These are phyloP conservation scores for Cadophora sp. DNA, from an alignment of 2,329 filamentous ascomycete genomes.

Conservation along the genomic window DNA sequence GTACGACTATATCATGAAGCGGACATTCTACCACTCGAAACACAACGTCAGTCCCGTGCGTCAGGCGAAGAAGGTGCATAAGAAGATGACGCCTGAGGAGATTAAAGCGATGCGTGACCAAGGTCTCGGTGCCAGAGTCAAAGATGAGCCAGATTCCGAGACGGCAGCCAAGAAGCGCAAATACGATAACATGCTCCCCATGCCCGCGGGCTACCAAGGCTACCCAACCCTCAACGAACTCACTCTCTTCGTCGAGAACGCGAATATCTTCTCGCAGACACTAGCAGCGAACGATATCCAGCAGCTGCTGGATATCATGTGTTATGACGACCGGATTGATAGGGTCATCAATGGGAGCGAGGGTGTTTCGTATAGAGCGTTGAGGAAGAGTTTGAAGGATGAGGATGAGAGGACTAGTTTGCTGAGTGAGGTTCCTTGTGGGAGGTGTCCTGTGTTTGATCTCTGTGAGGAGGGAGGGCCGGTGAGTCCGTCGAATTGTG, in stretches of 20 bases:
- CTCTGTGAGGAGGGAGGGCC: slow-evolving; percentile 90
- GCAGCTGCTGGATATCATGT: slow-evolving; percentile 85
- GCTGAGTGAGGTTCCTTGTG: slow-evolving; percentile 86
- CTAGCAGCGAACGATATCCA: slow-evolving; percentile 78
- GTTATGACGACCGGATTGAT: slow-evolving; percentile 87
- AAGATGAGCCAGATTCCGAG: slow-evolving; percentile 31
- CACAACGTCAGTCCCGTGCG: slow-evolving; percentile 41
- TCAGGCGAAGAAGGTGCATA: slow-evolving; percentile 60
- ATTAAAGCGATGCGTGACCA: slow-evolving; percentile 43
- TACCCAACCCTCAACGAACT: slow-evolving; percentile 86
- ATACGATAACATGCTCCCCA: slow-evolving; percentile 50
- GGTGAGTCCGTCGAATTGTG: slow-evolving; percentile 87
- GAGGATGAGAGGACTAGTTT: slow-evolving; percentile 54
- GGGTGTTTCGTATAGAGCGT: slow-evolving; percentile 45
- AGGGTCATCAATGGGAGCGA: slow-evolving; percentile 49
- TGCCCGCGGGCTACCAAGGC: slow-evolving; percentile 69
- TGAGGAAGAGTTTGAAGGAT: slow-evolving; percentile 38
- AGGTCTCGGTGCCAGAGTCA: slow-evolving; percentile 30
- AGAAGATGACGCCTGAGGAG: slow-evolving; percentile 54
- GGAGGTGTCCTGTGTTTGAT: slow-evolving; percentile 90
- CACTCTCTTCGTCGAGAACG: slow-evolving; percentile 73
- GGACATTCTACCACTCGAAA: slow-evolving; percentile 67
- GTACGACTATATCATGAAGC: slow-evolving; percentile 73
- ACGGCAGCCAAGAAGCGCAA: slow-evolving; percentile 22
- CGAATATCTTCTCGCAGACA: slow-evolving; percentile 73